phyloP scores from a whole-genome alignment of 208 protist genomes.

The Trypanosoma melophagium region DNA sequence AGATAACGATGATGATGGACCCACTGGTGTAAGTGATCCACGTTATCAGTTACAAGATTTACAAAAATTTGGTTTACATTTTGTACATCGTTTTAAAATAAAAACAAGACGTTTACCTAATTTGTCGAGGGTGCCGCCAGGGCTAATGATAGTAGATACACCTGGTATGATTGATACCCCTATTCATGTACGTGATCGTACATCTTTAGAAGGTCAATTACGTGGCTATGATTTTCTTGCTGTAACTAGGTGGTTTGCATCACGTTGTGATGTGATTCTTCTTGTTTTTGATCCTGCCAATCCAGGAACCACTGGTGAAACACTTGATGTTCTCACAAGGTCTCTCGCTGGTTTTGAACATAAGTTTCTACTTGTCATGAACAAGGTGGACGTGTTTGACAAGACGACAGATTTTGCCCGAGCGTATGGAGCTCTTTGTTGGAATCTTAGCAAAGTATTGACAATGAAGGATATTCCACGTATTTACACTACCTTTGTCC shows the following conservation, averaged over 20 bases:
- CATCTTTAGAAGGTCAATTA: constrained; percentile 41
- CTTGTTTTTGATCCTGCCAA: constrained; percentile 91
- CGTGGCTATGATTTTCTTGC: constrained; percentile 89
- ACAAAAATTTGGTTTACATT: constrained; percentile 70
- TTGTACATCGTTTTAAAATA: constrained; percentile 79
- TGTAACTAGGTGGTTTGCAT: constrained; percentile 84
- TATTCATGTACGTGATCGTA: constrained; percentile 41
- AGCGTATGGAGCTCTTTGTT: constrained; percentile 90
- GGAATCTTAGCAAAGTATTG: constrained; percentile 91
- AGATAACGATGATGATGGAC: constrained; percentile 78
- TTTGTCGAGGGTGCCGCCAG: constrained; percentile 41
- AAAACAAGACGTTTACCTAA: constrained; percentile 61
- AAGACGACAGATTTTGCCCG: constrained; percentile 87
- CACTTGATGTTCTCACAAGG: constrained; percentile 87
- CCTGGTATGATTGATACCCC: constrained; percentile 92
- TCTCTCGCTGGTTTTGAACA: constrained; percentile 83
- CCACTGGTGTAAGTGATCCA: constrained; percentile 67
- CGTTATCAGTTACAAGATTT: constrained; percentile 72
- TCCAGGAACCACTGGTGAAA: constrained; percentile 90
- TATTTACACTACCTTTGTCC: constrained; percentile 89
- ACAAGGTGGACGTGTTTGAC: constrained; percentile 88
- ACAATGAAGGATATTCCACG: constrained; percentile 88
- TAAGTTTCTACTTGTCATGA: constrained; percentile 88
- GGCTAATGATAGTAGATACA: constrained; percentile 88
- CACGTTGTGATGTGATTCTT: constrained; percentile 86